These are phyloP conservation scores for Colletotrichum scovillei DNA, from an alignment of 2,329 filamentous ascomycete species.

Conservation along the genomic window DNA sequence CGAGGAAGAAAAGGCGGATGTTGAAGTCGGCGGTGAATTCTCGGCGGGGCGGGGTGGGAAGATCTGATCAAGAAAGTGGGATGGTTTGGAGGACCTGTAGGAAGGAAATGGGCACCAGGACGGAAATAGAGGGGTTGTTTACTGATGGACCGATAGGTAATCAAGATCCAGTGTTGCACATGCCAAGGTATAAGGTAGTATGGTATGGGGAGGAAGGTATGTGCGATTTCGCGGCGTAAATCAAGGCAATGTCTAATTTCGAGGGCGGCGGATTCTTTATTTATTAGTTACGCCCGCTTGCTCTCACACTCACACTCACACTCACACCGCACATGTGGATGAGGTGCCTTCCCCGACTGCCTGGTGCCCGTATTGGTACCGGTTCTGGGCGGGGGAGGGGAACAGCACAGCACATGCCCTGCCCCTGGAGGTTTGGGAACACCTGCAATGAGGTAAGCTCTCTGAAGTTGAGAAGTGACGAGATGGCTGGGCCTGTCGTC, in stretches of 20 bases:
- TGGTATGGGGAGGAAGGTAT: not conserved
- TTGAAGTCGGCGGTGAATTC: constrained; percentile 13
- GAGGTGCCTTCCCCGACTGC: not conserved
- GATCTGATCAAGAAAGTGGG: constrained; percentile 2
- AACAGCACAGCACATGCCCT: constrained; percentile 7
- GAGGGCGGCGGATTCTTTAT: not conserved
- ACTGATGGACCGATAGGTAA: not conserved
- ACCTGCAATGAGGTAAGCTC: constrained; percentile 14
- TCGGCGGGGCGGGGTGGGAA: constrained; percentile 19
- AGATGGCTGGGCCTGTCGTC: constrained; percentile 17
- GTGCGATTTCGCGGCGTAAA: not conserved
- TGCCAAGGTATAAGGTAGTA: constrained; percentile 1
- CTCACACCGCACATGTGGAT: not conserved
- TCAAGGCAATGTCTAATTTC: not conserved
- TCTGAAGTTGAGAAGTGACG: constrained; percentile 18
- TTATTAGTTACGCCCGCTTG: not conserved
- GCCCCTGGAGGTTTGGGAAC: not conserved
- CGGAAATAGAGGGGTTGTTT: constrained; percentile 14
- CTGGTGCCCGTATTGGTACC: not conserved
- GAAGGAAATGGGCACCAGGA: not conserved
- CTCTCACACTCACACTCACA: not conserved
- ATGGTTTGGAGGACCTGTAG: not conserved
- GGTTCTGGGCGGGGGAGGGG: not conserved
- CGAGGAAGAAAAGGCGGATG: not conserved
- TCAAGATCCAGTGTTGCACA: constrained; percentile 16